Percentiles rank a stretch among this genome's conserved stretches.
These are phyloP conservation scores for Aspergillus flavus DNA, from an alignment of 2,329 filamentous ascomycete species.

Conservation along the genomic window DNA sequence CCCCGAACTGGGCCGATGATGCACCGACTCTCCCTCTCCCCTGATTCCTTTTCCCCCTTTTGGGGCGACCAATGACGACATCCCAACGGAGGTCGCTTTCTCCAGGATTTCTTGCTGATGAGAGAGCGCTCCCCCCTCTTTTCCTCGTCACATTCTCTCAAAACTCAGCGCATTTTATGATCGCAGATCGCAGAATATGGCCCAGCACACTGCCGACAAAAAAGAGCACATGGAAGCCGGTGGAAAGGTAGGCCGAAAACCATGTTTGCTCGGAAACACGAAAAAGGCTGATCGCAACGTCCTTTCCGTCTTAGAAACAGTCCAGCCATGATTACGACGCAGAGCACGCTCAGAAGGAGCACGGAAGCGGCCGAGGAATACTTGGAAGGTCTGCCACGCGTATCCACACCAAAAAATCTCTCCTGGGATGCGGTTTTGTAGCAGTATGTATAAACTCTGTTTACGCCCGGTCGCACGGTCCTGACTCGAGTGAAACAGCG, in stretches of 20 bases:
- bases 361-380: background rate
- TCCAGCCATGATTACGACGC: background rate
- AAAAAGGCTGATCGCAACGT: background rate
- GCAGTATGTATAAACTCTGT: conserved; percentile 1
- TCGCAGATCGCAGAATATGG: background rate
- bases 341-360: background rate
- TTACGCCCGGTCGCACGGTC: background rate
- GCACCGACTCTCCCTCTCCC: background rate
- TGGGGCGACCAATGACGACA: background rate
- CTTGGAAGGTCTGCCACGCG: background rate
- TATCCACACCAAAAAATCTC: background rate
- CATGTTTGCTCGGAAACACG: background rate
- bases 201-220: background rate
- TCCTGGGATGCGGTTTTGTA: background rate
- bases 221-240: background rate
- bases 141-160: background rate
- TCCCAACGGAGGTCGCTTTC: background rate
- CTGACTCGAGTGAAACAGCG: background rate
- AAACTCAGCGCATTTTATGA: background rate
- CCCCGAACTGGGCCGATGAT: background rate
- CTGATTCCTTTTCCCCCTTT: background rate
- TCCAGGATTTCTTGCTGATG: background rate
- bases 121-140: no score
- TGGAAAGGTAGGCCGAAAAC: background rate
- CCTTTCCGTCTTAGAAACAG: background rate